A percentile compares a stretch with the other conserved stretches of the same genome.
phyloP scores from a whole-genome alignment of 352 stramenopile genomes.

The Achlya hypogyna region DNA sequence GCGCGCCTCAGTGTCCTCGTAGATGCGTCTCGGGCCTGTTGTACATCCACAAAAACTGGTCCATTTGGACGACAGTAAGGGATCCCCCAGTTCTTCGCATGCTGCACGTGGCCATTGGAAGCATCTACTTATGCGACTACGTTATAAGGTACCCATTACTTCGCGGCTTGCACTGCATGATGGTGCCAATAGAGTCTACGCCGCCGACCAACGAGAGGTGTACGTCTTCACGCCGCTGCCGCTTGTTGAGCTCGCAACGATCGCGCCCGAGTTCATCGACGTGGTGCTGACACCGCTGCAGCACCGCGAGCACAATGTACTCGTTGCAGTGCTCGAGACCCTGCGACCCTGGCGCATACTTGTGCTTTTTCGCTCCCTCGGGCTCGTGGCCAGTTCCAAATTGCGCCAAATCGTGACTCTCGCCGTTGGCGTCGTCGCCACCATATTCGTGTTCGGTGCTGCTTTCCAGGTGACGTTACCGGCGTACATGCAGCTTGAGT shows the following conservation, averaged over 20 bases:
- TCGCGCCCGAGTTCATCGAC: slow-evolving; percentile 39
- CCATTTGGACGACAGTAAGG: background rate
- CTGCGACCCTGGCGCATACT: slow-evolving; percentile 42
- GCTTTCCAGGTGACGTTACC: slow-evolving; percentile 38
- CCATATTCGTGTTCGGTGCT: slow-evolving; percentile 51
- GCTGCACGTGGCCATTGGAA: slow-evolving; percentile 8
- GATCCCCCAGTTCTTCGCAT: background rate
- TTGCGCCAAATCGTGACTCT: slow-evolving; percentile 44
- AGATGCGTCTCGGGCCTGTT: background rate
- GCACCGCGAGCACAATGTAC: slow-evolving; percentile 31
- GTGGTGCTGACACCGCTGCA: slow-evolving; percentile 22
- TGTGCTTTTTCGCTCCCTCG: slow-evolving; percentile 49
- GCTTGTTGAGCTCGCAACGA: slow-evolving; percentile 40
- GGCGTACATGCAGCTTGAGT: background rate
- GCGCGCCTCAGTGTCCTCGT: background rate
- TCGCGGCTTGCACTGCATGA: background rate
- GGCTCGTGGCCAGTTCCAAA: slow-evolving; percentile 47
- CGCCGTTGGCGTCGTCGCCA: slow-evolving; percentile 37
- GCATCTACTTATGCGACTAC: slow-evolving; percentile 7
- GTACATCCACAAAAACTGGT: slow-evolving; percentile 14
- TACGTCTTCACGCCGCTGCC: slow-evolving; percentile 53
- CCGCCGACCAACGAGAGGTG: slow-evolving; percentile 42
- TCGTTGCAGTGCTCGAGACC: slow-evolving; percentile 55
- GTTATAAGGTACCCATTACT: background rate
- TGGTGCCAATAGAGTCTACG: slow-evolving; percentile 29